A percentile compares a stretch with the other conserved stretches of the same genome.
Evolutionary conservation across 2,329 filamentous ascomycete genomes (phyloP).

Genomic region (Uncinocarpus reesii): DNA sequence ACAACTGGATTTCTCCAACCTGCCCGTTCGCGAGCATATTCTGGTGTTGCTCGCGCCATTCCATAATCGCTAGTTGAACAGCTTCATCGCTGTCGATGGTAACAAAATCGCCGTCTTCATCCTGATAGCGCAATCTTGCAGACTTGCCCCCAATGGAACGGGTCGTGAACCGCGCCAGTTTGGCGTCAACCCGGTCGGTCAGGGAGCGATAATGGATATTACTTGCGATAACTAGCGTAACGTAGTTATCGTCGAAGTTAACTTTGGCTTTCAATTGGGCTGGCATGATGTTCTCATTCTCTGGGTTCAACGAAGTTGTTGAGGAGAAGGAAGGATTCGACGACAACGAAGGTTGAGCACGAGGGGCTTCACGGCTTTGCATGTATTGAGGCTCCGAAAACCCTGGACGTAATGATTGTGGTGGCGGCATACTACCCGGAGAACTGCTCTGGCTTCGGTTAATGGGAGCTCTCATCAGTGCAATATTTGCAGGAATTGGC

Average conservation of each 20-base stretch:
- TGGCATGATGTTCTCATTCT: conserved; percentile 39
- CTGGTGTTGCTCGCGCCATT: conserved; percentile 71
- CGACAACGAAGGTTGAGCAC: conserved; percentile 18
- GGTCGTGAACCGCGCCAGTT: conserved; percentile 74
- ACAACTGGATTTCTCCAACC: conserved; percentile 82
- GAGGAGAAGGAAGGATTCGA: conserved; percentile 17
- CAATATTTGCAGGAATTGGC: conserved; percentile 62
- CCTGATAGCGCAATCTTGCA: conserved; percentile 78
- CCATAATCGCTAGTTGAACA: conserved; percentile 88
- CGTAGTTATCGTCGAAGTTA: conserved; percentile 80
- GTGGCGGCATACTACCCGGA: conserved; percentile 55
- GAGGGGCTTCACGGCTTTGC: conserved; percentile 19
- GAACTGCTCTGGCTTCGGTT: conserved; percentile 75
- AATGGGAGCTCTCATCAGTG: conserved; percentile 50
- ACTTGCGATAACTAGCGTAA: conserved; percentile 90
- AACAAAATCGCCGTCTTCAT: conserved; percentile 86
- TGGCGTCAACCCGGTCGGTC: conserved; percentile 91
- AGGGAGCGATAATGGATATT: conserved; percentile 91
- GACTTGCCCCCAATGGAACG: conserved; percentile 73
- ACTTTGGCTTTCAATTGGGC: conserved; percentile 94
- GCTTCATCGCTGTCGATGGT: conserved; percentile 93
- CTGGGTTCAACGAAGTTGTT: conserved; percentile 27
- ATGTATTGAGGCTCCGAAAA: conserved; percentile 33
- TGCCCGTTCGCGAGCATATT: conserved; percentile 53
- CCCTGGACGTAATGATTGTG: conserved; percentile 42